Percentiles rank a stretch among this genome's conserved stretches.
phyloP scores from a whole-genome alignment of 441 rosid genomes.

The Oxalis stricta region DNA sequence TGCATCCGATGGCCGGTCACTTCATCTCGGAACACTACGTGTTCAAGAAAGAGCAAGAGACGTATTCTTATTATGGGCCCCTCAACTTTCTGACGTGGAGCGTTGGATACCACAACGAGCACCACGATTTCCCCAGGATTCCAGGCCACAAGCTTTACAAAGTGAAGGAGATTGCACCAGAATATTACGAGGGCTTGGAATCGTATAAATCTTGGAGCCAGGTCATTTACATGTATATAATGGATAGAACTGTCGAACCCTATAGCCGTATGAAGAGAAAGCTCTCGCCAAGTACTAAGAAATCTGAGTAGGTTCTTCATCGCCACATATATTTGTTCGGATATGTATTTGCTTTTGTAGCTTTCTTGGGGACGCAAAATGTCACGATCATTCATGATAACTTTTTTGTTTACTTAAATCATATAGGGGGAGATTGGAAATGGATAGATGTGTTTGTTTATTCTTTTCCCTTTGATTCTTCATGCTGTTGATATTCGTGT shows the following conservation, averaged over 20 bases:
- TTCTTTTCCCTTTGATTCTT: too few species aligned
- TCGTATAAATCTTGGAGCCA: conserved; percentile 71
- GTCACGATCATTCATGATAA: too few species aligned
- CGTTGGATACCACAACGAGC: conserved; percentile 85
- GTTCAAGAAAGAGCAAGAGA: conserved; percentile 73
- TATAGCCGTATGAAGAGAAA: conserved; percentile 81
- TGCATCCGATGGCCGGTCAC: conserved; percentile 91
- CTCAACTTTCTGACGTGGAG: conserved; percentile 64
- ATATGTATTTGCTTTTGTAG: too few species aligned
- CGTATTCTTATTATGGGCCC: conserved; percentile 83
- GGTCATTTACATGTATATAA: conserved; percentile 67
- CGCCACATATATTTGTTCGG: too few species aligned
- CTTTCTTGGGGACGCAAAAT: too few species aligned
- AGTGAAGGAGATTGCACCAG: conserved; percentile 78
- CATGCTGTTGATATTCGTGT: too few species aligned
- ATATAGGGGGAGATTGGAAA: too few species aligned
- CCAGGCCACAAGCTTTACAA: conserved; percentile 69
- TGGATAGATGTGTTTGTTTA: too few species aligned
- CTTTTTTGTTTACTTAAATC: too few species aligned
- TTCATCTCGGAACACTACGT: conserved; percentile 83
- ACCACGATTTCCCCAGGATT: conserved; percentile 87
- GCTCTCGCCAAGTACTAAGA: conserved; percentile 20
- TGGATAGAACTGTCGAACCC: conserved; percentile 54
- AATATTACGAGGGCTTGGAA: conserved; percentile 51
- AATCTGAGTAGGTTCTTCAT: conserved; percentile 48